Conservation (phyloP, 2,329 filamentous ascomycete species). For the Penicillium psychrosexuale region DNA sequence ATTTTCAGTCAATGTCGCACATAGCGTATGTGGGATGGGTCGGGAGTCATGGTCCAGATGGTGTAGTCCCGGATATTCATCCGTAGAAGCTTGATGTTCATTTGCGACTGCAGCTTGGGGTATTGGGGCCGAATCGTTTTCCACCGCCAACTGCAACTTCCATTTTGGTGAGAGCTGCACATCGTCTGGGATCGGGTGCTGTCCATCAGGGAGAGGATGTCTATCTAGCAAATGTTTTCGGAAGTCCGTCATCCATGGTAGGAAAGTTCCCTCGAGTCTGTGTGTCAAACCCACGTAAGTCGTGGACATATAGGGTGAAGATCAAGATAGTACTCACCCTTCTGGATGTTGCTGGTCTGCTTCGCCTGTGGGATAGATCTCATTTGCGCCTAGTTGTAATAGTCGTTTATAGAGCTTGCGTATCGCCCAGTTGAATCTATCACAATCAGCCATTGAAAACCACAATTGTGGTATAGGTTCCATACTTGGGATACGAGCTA, state of each 20-base stretch:
- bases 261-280: conserved; percentile 76
- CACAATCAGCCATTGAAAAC: neutral
- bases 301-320: neutral
- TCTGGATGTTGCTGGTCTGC: conserved; percentile 92
- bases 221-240: conserved; percentile 62
- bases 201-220: conserved; percentile 65
- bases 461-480: conserved; percentile 10
- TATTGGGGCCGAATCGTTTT: neutral
- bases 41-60: conserved; percentile 48
- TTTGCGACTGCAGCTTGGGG: neutral
- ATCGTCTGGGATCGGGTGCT: conserved; percentile 69
- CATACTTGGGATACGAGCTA: conserved; percentile 86
- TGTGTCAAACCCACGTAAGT: neutral
- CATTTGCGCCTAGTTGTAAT: conserved; percentile 73
- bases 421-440: conserved; percentile 86
- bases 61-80: conserved; percentile 22
- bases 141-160: conserved; percentile 43
- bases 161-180: conserved; percentile 74
- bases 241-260: conserved; percentile 72
- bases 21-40: conserved; percentile 56
- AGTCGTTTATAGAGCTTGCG: conserved; percentile 83
- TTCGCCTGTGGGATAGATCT: conserved; percentile 76
- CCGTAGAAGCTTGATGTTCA: conserved; percentile 5
- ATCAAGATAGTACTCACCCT: conserved; percentile 57
- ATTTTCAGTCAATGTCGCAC: conserved; percentile 63